Percentiles rank a stretch among this genome's conserved stretches.
phyloP scores from a whole-genome alignment of 768 basidiomycete genomes.

The Infundibulicybe gibba region DNA sequence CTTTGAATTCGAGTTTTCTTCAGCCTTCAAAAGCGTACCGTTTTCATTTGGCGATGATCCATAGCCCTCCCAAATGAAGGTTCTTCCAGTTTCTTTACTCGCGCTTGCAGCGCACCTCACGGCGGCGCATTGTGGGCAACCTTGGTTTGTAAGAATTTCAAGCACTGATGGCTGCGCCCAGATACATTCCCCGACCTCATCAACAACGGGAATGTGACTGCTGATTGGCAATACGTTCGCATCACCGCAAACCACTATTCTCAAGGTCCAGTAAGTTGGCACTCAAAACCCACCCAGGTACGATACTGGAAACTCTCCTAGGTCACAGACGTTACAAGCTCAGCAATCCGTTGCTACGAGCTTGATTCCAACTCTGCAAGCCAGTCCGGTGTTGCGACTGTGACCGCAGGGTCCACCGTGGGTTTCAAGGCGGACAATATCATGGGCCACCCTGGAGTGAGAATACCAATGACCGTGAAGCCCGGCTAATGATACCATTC shows the following conservation, averaged over 20 bases:
- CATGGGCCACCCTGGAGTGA: constrained; percentile 38
- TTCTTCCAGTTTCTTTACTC: too few relatives aligned
- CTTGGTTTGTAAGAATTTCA: neutral
- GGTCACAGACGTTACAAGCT: constrained; percentile 30
- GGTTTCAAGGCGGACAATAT: constrained; percentile 37
- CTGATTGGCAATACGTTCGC: constrained; percentile 32
- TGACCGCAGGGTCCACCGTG: constrained; percentile 34
- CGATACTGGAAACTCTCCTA: constrained; percentile 2
- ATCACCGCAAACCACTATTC: constrained; percentile 30
- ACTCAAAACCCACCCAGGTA: neutral
- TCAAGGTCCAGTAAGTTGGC: constrained; percentile 21
- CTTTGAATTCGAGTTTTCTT: too few relatives aligned
- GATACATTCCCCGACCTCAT: constrained; percentile 28
- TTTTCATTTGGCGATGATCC: too few relatives aligned
- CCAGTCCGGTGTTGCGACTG: constrained; percentile 23
- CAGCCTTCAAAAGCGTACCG: too few relatives aligned
- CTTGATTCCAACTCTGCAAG: constrained; percentile 23
- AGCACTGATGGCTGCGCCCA: constrained; percentile 3
- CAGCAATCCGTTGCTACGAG: constrained; percentile 32
- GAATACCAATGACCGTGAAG: constrained; percentile 11
- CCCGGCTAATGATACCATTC: neutral
- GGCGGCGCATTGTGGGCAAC: constrained; percentile 9
- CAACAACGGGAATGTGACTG: constrained; percentile 18
- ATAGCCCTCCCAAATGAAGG: too few relatives aligned
- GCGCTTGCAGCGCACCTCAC: constrained; percentile 4